Conservation (phyloP, 768 basidiomycete genomes). For the Pisolithus tinctorius region DNA sequence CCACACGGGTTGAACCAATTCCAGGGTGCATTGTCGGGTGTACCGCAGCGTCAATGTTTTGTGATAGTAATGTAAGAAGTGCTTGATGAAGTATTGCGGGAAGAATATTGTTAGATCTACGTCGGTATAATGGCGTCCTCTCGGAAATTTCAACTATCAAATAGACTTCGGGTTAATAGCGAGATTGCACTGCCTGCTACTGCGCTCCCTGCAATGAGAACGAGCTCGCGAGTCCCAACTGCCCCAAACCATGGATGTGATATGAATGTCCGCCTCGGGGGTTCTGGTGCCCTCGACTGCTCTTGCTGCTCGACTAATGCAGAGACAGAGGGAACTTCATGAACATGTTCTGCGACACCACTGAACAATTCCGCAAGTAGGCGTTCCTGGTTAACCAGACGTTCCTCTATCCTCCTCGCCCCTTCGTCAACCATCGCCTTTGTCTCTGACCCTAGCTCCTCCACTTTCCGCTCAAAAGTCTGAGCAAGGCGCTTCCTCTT, state of each 20-base stretch:
- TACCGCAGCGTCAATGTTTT: constrained; percentile 19
- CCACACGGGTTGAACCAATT: background rate
- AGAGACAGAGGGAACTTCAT: constrained; percentile 1
- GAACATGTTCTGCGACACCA: constrained; percentile 9
- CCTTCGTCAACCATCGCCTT: constrained; percentile 41
- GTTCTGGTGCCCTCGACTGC: constrained; percentile 1
- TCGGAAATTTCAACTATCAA: constrained; percentile 4
- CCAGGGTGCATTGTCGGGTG: constrained; percentile 25
- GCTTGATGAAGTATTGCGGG: constrained; percentile 3
- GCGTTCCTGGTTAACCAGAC: constrained; percentile 43
- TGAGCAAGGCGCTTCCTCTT: constrained; percentile 81
- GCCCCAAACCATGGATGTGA: constrained; percentile 7
- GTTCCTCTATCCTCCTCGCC: constrained; percentile 40
- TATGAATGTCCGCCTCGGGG: constrained; percentile 8
- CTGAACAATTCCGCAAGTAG: constrained; percentile 25
- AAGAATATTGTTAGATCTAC: background rate
- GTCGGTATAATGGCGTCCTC: background rate
- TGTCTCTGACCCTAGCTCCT: constrained; percentile 40
- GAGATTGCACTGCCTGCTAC: constrained; percentile 20
- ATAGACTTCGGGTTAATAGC: constrained; percentile 16
- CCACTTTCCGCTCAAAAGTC: constrained; percentile 82
- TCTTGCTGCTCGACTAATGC: constrained; percentile 4
- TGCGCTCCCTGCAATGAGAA: constrained; percentile 25
- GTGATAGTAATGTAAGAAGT: background rate
- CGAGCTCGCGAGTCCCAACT: constrained; percentile 15